These are phyloP conservation scores for Thuja plicata DNA, from an alignment of 83 land plant genomes.

Conservation along the genomic window DNA sequence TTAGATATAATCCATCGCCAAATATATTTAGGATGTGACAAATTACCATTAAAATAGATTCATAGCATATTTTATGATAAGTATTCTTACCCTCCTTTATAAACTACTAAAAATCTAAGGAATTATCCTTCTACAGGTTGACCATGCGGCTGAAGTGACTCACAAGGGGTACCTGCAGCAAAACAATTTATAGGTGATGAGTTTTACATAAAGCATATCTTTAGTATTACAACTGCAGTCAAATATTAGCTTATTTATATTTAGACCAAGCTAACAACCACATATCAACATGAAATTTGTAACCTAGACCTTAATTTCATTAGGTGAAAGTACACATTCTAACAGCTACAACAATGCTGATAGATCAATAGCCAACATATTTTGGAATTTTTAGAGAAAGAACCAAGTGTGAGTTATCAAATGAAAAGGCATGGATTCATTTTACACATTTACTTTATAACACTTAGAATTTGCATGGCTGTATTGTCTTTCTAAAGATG, in stretches of 20 bases:
- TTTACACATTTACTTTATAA: background rate
- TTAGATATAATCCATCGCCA: background rate
- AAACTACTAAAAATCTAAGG: too few relatives aligned
- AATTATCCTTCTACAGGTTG: slow-evolving; percentile 72
- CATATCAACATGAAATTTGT: background rate
- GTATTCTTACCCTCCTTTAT: slow-evolving; percentile 80
- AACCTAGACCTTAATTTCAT: background rate
- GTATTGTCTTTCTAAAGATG: background rate
- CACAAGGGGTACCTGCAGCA: slow-evolving; percentile 76
- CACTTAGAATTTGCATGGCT: background rate
- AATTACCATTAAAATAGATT: background rate
- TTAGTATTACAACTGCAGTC: too few relatives aligned
- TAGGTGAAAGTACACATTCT: background rate
- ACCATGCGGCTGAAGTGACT: slow-evolving; percentile 64
- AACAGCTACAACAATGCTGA: background rate
- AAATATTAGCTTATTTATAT: too few relatives aligned
- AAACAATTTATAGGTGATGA: background rate
- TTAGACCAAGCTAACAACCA: too few relatives aligned
- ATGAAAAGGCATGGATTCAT: background rate
- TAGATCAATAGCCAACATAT: background rate
- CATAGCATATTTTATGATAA: slow-evolving; percentile 1
- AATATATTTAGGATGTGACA: background rate
- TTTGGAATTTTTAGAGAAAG: background rate
- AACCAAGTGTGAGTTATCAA: background rate
- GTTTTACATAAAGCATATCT: too few relatives aligned